These are phyloP conservation scores for Leonotis leonurus DNA, from an alignment of 257 asterid species.

Conservation along the genomic window DNA sequence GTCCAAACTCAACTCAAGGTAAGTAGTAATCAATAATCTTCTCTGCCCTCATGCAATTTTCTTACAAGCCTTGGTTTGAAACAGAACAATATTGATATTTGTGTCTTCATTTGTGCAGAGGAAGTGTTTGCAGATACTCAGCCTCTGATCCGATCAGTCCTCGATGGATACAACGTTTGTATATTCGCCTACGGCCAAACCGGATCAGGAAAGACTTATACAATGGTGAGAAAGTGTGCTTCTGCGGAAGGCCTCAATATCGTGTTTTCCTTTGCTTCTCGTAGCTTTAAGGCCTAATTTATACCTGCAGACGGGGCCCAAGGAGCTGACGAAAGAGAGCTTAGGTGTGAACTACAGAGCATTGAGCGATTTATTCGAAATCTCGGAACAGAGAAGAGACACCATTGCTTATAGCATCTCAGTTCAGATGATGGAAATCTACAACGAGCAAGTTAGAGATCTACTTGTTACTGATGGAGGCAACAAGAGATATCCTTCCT, in stretches of 20 bases:
- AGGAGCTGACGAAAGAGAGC: slow-evolving; percentile 32
- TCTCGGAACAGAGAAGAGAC: slow-evolving; percentile 36
- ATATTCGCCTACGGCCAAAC: slow-evolving; percentile 55
- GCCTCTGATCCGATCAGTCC: slow-evolving; percentile 44
- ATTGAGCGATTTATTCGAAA: slow-evolving; percentile 40
- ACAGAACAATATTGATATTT: too few species aligned
- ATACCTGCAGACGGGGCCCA: slow-evolving; percentile 42
- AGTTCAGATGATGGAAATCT: slow-evolving; percentile 56
- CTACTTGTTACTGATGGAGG: slow-evolving; percentile 36
- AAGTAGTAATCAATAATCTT: neutral
- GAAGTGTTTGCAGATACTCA: slow-evolving; percentile 42
- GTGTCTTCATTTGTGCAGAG: slow-evolving; percentile 21
- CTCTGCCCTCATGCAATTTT: neutral
- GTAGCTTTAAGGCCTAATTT: neutral
- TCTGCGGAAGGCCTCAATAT: too few species aligned
- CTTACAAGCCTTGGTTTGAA: too few species aligned
- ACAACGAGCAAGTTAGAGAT: slow-evolving; percentile 59
- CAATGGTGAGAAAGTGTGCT: slow-evolving; percentile 25
- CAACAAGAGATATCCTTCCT: slow-evolving; percentile 47
- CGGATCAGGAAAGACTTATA: slow-evolving; percentile 38
- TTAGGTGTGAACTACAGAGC: slow-evolving; percentile 58
- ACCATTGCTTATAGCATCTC: slow-evolving; percentile 35
- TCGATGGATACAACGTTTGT: slow-evolving; percentile 49
- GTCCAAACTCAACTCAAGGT: slow-evolving; percentile 51
- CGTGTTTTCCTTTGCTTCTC: neutral